These are phyloP conservation scores for Microthyrium microscopicum DNA, from an alignment of 2,329 filamentous ascomycete genomes.

Conservation along the genomic window DNA sequence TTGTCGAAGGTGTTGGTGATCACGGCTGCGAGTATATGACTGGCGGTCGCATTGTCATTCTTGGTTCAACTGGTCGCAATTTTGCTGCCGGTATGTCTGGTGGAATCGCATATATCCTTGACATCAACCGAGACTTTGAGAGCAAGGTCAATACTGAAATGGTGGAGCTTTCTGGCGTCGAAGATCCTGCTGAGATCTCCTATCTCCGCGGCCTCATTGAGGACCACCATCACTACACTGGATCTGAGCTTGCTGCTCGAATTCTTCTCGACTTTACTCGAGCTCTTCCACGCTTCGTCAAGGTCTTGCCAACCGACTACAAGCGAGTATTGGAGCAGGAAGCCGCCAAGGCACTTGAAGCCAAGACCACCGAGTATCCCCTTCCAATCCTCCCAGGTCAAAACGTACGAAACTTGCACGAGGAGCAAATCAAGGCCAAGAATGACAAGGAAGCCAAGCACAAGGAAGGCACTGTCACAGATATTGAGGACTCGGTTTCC, in stretches of 20 bases:
- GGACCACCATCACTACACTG: conserved; percentile 95
- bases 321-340: conserved; percentile 83
- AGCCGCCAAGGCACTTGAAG: conserved; percentile 67
- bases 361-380: conserved; percentile 69
- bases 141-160: conserved; percentile 94
- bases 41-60: conserved; percentile 72
- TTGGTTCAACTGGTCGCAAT: conserved; percentile 84
- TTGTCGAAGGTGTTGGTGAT: conserved; percentile 91
- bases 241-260: conserved; percentile 82
- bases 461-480: conserved; percentile 51
- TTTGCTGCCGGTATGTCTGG: conserved; percentile 98
- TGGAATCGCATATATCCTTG: conserved; percentile 87
- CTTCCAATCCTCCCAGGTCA: conserved; percentile 60
- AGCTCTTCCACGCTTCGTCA: conserved; percentile 77
- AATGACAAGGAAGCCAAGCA: conserved; percentile 46
- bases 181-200: conserved; percentile 76
- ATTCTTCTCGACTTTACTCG: conserved; percentile 91
- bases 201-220: conserved; percentile 83
- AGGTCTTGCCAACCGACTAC: conserved; percentile 88
- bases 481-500: conserved; percentile 82
- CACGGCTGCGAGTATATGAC: conserved; percentile 99
- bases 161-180: conserved; percentile 75
- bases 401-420: conserved; percentile 34
- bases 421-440: conserved; percentile 36
- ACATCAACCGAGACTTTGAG: conserved; percentile 77